phyloP scores from a whole-genome alignment of 768 basidiomycete species.

The Asterophora lycoperdoides region DNA sequence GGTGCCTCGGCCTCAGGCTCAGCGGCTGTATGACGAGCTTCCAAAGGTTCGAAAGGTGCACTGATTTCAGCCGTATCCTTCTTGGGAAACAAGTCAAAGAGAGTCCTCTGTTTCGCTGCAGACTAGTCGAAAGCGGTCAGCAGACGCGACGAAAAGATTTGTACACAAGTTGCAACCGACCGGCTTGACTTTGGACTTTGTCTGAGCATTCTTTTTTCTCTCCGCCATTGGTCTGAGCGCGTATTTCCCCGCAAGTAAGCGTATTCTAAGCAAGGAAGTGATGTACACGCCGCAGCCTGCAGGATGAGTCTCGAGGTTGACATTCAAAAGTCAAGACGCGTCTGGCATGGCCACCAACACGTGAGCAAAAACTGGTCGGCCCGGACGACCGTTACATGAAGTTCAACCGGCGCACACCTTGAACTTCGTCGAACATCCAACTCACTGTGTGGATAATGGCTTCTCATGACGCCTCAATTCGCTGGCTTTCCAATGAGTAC shows the following conservation, averaged over 20 bases:
- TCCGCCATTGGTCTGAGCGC: constrained; percentile 20
- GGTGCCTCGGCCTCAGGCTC: neutral
- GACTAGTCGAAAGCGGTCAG: constrained; percentile 9
- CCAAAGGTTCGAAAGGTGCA: neutral
- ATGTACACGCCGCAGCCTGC: too few species aligned
- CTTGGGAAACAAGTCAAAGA: constrained; percentile 35
- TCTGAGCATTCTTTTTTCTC: constrained; percentile 19
- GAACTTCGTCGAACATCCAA: neutral
- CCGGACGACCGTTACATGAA: too few species aligned
- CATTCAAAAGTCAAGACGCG: constrained; percentile 9
- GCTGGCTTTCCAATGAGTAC: constrained; percentile 39
- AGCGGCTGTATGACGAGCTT: neutral
- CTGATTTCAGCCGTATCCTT: constrained; percentile 8
- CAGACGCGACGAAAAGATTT: neutral
- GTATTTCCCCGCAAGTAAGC: neutral
- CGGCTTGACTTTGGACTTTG: constrained; percentile 22
- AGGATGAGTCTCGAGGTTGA: too few species aligned
- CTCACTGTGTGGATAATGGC: neutral
- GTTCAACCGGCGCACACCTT: neutral
- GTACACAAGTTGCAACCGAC: constrained; percentile 19
- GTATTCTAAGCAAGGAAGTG: neutral
- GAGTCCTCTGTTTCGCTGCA: constrained; percentile 33
- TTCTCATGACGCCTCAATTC: constrained; percentile 5
- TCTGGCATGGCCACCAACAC: neutral
- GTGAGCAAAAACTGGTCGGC: neutral